Evolutionary conservation across 306 rosid genomes (phyloP), one percentile per base, ranked within the genome.

Genomic region (Glycine soja): DNA sequence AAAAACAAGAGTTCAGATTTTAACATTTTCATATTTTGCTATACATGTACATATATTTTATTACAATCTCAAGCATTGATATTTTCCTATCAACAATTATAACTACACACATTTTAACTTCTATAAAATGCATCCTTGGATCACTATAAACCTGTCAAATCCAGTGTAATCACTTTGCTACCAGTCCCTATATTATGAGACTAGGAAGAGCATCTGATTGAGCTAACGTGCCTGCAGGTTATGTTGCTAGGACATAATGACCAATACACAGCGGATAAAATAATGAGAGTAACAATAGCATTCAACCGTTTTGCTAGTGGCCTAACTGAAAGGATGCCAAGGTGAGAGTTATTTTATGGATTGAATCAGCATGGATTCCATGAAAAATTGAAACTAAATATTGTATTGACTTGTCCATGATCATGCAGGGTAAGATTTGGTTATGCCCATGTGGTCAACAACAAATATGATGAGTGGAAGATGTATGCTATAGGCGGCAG

Each of bases 401-500:
- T 2, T 24, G 30, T 24, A 24, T 24, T 24, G 30, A 24, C 16
- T 58, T 53, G 56, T 8, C 12, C 69, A 74, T 80, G 62, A 63
- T 68, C 32, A 30, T 82, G 52, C 85, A 92, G 98, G 90, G 94
- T 95, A 14, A 88, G 98, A 84, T 92, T 95, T 80, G 97, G 98
- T 16, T 92, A 95, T 61, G 92, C 92, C 0, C 98, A 92, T 77
- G 91, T 92, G 14, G 97, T 87, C 34, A 95, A 95, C 90, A 95
- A 95, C 72, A 78, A 80, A 75, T 92, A 92, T 52, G 94, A 92
- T 50, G 82, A 82, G 71, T 95, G 98, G 98, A 38, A 57, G 74
- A 91, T 92, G 97, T 95, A 95, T 71, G 98, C 97, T 10, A 45
- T 92, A 0, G 97, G 98, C 10, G 98, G 98, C 38, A 95, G 97